A percentile compares a stretch with the other conserved stretches of the same genome.
Evolutionary conservation across 306 rosid species (phyloP).

Genomic region (Quillaja saponaria): DNA sequence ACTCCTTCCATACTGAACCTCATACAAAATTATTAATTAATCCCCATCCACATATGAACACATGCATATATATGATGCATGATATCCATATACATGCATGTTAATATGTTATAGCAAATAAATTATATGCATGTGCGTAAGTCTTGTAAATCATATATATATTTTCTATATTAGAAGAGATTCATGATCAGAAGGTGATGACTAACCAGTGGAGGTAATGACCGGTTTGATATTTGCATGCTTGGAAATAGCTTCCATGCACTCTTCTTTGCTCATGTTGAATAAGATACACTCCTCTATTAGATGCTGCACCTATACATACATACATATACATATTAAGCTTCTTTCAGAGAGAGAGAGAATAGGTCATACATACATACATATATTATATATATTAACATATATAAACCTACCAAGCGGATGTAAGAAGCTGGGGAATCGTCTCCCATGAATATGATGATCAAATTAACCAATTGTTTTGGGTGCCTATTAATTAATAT

Average conservation of each 20-base stretch:
- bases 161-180: not conserved
- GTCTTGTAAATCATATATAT: too few species aligned
- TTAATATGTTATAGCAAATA: too few species aligned
- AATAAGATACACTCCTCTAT: slow-evolving; percentile 90
- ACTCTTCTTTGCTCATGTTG: slow-evolving; percentile 89
- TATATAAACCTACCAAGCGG: slow-evolving; percentile 58
- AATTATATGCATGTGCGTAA: too few species aligned
- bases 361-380: not conserved
- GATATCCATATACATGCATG: slow-evolving; percentile 3
- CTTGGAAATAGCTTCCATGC: slow-evolving; percentile 93
- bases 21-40: not conserved
- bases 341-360: not conserved
- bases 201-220: slow-evolving; percentile 84
- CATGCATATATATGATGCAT: slow-evolving; percentile 33
- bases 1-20: slow-evolving; percentile 81
- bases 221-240: slow-evolving; percentile 85
- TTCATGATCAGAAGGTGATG: not conserved
- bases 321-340: not conserved
- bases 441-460: slow-evolving; percentile 47
- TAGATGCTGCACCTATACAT: slow-evolving; percentile 74
- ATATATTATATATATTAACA: not conserved
- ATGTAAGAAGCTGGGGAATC: slow-evolving; percentile 80
- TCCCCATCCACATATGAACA: not conserved
- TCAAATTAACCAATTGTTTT: too few species aligned
- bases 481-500: too few species aligned